phyloP scores from a whole-genome alignment of 2,329 filamentous ascomycete genomes.

The Penicillium sp. region DNA sequence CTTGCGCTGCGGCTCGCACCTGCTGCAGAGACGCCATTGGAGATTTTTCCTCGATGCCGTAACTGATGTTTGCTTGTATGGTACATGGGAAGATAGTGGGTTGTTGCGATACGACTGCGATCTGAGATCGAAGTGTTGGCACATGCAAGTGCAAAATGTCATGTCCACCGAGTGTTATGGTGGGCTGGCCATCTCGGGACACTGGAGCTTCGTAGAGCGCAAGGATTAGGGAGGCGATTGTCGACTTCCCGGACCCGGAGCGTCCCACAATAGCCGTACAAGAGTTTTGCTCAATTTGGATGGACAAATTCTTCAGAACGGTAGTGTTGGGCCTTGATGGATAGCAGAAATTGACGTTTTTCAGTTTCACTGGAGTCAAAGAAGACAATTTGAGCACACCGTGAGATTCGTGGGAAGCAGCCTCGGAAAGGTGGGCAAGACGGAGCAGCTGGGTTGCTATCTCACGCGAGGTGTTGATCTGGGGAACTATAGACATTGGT shows the following conservation, averaged over 20 bases:
- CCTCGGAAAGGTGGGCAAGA: constrained; percentile 60
- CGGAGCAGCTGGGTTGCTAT: constrained; percentile 70
- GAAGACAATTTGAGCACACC: constrained; percentile 47
- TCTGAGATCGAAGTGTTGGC: constrained; percentile 56
- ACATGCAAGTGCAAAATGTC: constrained; percentile 61
- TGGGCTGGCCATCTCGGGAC: constrained; percentile 22
- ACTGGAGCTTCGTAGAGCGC: constrained; percentile 59
- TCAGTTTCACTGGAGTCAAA: constrained; percentile 56
- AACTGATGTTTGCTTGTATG: constrained; percentile 60
- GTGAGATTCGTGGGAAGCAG: constrained; percentile 57
- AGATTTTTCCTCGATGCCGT: constrained; percentile 63
- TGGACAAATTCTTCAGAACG: constrained; percentile 63
- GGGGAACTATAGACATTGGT: constrained; percentile 63
- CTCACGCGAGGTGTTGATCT: constrained; percentile 70
- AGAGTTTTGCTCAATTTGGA: constrained; percentile 61
- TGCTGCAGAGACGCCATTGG: constrained; percentile 48
- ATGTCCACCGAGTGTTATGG: constrained; percentile 54
- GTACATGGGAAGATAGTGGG: constrained; percentile 59
- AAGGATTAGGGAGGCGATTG: constrained; percentile 70
- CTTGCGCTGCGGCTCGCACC: constrained; percentile 56
- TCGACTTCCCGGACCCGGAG: constrained; percentile 90
- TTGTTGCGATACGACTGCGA: constrained; percentile 59
- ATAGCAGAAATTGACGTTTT: constrained; percentile 68
- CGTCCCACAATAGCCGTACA: constrained; percentile 76
- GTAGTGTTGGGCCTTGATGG: constrained; percentile 53